Percentiles rank a stretch among this genome's conserved stretches.
Conservation (phyloP, 148 eudicot genomes). For the Fagopyrum homotropicum region DNA sequence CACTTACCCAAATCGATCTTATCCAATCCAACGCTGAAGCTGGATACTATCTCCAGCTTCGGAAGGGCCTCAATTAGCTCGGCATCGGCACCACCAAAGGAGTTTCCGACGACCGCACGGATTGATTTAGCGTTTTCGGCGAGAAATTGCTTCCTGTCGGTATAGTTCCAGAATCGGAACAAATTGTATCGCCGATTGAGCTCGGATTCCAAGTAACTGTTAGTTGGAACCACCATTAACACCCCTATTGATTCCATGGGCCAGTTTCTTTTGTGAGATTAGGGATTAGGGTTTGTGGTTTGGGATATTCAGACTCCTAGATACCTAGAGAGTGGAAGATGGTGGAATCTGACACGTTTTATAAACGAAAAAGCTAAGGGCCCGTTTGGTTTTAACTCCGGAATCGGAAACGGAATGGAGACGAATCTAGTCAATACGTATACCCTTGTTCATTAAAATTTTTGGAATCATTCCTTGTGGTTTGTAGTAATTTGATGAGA, state of each 20-base stretch:
- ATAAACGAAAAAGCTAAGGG: too few species aligned
- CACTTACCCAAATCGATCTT: conserved; percentile 73
- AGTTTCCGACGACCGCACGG: conserved; percentile 68
- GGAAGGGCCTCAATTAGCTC: conserved; percentile 64
- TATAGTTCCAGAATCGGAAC: conserved; percentile 35
- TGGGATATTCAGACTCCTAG: not conserved
- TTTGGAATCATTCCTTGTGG: too few species aligned
- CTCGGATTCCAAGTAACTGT: conserved; percentile 36
- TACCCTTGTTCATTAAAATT: too few species aligned
- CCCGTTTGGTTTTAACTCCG: too few species aligned
- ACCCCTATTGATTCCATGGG: conserved; percentile 48
- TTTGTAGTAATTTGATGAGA: too few species aligned
- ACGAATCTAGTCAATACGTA: too few species aligned
- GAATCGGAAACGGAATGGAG: too few species aligned
- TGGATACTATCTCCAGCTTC: conserved; percentile 60
- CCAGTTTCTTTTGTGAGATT: not conserved
- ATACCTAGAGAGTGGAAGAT: not conserved
- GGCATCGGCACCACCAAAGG: conserved; percentile 47
- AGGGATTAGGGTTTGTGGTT: not conserved
- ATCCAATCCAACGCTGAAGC: conserved; percentile 74
- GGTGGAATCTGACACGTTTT: not conserved
- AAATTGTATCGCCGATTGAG: conserved; percentile 45
- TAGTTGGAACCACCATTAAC: conserved; percentile 40
- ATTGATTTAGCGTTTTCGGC: conserved; percentile 32
- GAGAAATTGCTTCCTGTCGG: conserved; percentile 30